Base-by-base conservation (phyloP, 371 early-diverging fungal genomes). In the Fennellomyces sp. region DNA sequence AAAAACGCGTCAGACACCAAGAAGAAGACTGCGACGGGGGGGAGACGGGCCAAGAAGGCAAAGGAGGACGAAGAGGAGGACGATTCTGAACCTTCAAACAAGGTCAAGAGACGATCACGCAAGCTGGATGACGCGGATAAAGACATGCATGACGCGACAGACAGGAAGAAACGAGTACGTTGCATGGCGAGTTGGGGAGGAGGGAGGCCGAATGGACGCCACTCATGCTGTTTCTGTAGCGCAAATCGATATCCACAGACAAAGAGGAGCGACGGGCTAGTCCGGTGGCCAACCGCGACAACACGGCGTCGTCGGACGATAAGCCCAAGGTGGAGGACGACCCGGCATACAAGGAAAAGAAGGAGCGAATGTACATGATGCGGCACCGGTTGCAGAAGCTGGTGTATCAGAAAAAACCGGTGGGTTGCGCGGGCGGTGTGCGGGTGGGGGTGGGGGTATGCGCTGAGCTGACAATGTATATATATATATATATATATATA, bases 361-460 rank as follows among this genome's bases (percentile, higher is more conserved):
- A 60, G 53, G 74, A 70, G 48, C 63, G 70, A 47, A 53, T 76
- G n/a, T 76, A 80, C 58, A 66, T 64, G 30, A 52, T 75, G 33
- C 64, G 80, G 63, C 81, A 76, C 49, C 69, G 60, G 39, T 54
- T 80, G 58, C 81, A 80, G 48, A 69, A 70, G 26, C 47, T 80
- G 49, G 76, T 80, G 26, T 80, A 80, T 57, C 71, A 77, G 29
- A 81, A 78, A 61, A 76, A 73, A 59, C 76, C 69, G 65, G 81
- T 77, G 68, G 21, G 67, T 52, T n/a, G 6, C 13, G 31, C 15
- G 23, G 25, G 13, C 25, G 51, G 36, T n/a, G 35, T 2, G 12
- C n/a, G 21, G 7, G 36, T 12, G 31, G 39, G 19, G 15, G 19
- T 30, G 27, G 19, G 26, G 23, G 19, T 26, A 39, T 29, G 55